Evolutionary conservation across 495 filamentous ascomycete genomes (phyloP), one percentile per base, ranked within the genome.

Genomic region (Aspergillus homomorphus): DNA sequence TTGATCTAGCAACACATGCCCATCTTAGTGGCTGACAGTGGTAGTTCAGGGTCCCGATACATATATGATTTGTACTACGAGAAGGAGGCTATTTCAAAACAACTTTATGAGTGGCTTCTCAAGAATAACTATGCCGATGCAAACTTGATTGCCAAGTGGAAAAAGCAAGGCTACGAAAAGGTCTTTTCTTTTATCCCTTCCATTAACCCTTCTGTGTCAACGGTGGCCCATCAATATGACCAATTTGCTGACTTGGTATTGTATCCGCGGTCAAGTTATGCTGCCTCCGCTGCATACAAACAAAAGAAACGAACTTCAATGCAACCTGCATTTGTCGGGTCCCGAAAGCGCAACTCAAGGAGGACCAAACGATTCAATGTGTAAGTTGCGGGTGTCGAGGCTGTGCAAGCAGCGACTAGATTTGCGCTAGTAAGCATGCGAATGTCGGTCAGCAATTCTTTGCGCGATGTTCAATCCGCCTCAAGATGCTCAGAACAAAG

Each of bases 131-230:
- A 99, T 71, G 94, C 90, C 10, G 94, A 99, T 77, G 84, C 89
- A 19, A 92, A 88, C 71, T 77, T 99, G 61, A 98, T 99, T 67
- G 94, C 94, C 16, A 98, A 99, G 76, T 99, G 94, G 94, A 99
- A 99, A 83, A 99, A 98, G 76, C 89, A 93, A 67, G 95, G 94
- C 20, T 99, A 99, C 74, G 94, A 98, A 76, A 97, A 98, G 85
- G 89, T 90, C 44, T 57, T 57, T 53, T 45, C 26, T 46, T 38
- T 56, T 54, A 49, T 48, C n/a, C 43, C 16, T 21, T 18, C 28
- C 43, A 38, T 38, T 2, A 38, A 4, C 4, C 12, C 33, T 38
- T 38, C 33, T 2, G 15, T 9, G 33, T 12, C 15, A 12, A 5
- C 33, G 8, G 33, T 12, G 33, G 8, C 10, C 7, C 33, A 38